Conservation (phyloP, 345 rosid genomes). For the Pseudoturritis turrita region DNA sequence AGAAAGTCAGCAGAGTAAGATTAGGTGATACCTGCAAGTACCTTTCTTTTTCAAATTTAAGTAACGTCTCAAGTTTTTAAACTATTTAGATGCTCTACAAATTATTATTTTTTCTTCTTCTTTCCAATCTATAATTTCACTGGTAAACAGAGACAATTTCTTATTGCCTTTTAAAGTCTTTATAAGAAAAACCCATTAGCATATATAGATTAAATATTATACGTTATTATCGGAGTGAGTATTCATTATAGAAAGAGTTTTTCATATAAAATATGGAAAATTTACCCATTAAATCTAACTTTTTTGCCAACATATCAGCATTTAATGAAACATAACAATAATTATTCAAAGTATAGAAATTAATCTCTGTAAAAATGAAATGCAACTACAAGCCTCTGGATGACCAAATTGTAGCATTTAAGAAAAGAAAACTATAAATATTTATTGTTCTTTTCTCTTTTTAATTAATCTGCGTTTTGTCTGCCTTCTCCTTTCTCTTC, state of each 20-base stretch:
- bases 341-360: background rate
- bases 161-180: background rate
- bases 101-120: background rate
- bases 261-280: background rate
- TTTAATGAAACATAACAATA: background rate
- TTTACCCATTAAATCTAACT: background rate
- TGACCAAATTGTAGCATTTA: background rate
- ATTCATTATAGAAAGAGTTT: background rate
- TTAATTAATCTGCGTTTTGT: slow-evolving; percentile 18
- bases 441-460: background rate
- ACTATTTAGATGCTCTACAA: background rate
- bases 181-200: background rate
- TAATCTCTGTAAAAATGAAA: slow-evolving; percentile 15
- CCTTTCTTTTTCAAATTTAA: slow-evolving; percentile 18
- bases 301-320: slow-evolving; percentile 5
- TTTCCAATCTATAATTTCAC: background rate
- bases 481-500: slow-evolving; percentile 22
- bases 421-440: background rate
- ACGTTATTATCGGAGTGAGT: background rate
- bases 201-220: background rate
- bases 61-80: slow-evolving; percentile 13
- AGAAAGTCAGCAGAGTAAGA: slow-evolving; percentile 25
- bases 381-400: slow-evolving; percentile 16
- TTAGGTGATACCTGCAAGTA: slow-evolving; percentile 20
- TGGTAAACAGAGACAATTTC: background rate